phyloP scores from a whole-genome alignment of 805 yeast species.

The Saccharomycopsis lassenensis region DNA sequence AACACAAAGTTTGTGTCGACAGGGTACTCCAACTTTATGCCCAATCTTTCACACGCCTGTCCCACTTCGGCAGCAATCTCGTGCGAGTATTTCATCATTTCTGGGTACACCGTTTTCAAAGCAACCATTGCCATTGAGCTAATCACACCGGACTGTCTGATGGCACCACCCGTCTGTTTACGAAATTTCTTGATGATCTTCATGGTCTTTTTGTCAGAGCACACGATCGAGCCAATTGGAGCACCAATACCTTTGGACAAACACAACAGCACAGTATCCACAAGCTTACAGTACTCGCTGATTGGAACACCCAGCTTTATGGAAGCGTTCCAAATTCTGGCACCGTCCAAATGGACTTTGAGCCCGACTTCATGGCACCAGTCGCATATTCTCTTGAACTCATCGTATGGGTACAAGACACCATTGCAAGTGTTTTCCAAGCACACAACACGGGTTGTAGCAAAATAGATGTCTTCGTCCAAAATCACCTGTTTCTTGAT shows the following conservation, averaged over 20 bases:
- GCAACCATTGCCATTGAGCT: constrained; percentile 75
- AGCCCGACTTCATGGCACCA: constrained; percentile 53
- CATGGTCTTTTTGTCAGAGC: constrained; percentile 50
- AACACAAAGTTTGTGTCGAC: constrained; percentile 80
- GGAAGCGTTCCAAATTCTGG: constrained; percentile 89
- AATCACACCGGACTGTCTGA: constrained; percentile 78
- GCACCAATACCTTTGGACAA: constrained; percentile 87
- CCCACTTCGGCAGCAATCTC: constrained; percentile 40
- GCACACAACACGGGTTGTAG: constrained; percentile 78
- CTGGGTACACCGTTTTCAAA: constrained; percentile 58
- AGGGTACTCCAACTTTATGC: constrained; percentile 57
- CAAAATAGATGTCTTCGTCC: constrained; percentile 75
- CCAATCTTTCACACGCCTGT: constrained; percentile 38
- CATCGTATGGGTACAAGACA: constrained; percentile 67
- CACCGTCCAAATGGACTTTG: constrained; percentile 82
- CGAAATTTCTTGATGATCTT: constrained; percentile 72
- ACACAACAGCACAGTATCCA: constrained; percentile 86
- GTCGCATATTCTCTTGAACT: constrained; percentile 54
- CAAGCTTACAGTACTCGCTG: constrained; percentile 58
- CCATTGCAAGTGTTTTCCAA: constrained; percentile 89
- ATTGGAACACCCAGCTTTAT: constrained; percentile 61
- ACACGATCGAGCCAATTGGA: constrained; percentile 83
- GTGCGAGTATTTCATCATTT: constrained; percentile 38
- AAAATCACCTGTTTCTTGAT: constrained; percentile 48
- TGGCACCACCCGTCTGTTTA: constrained; percentile 90